phyloP scores from a whole-genome alignment of 2,329 filamentous ascomycete species.

The Colletotrichum brevisporum region DNA sequence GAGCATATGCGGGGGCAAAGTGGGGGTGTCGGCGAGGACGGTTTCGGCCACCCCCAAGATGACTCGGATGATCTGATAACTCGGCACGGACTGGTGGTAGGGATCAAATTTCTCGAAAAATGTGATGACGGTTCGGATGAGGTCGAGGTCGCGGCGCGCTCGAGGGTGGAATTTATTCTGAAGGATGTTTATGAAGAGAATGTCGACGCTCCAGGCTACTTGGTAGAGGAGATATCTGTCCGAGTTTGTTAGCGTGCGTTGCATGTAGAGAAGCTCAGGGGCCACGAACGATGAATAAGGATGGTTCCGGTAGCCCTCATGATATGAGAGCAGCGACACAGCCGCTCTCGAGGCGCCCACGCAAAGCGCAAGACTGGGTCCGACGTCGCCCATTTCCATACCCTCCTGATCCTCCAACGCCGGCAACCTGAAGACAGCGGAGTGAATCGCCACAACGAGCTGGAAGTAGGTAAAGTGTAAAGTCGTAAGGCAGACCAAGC shows the following conservation, averaged over 20 bases:
- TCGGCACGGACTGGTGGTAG: slow-evolving; percentile 12
- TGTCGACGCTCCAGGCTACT: slow-evolving; percentile 35
- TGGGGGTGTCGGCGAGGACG: slow-evolving; percentile 35
- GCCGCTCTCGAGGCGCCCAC: slow-evolving; percentile 33
- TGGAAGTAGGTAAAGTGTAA: slow-evolving; percentile 38
- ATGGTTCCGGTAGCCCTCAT: slow-evolving; percentile 15
- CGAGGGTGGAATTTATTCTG: slow-evolving; percentile 31
- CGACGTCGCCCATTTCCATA: slow-evolving; percentile 21
- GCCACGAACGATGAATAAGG: slow-evolving; percentile 24
- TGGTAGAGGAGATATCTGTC: slow-evolving; percentile 30
- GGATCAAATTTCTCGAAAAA: slow-evolving; percentile 38
- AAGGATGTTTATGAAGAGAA: slow-evolving; percentile 34
- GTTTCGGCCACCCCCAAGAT: slow-evolving; percentile 31
- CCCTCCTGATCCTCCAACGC: slow-evolving; percentile 28
- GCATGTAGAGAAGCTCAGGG: neutral
- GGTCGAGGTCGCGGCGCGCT: slow-evolving; percentile 33
- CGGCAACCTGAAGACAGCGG: slow-evolving; percentile 25
- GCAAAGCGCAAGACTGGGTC: slow-evolving; percentile 20
- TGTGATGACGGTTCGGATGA: slow-evolving; percentile 32
- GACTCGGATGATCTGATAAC: slow-evolving; percentile 30
- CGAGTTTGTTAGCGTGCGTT: neutral
- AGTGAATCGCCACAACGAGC: slow-evolving; percentile 35
- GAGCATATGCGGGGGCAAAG: slow-evolving; percentile 34
- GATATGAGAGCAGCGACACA: slow-evolving; percentile 35
- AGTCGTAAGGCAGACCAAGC: slow-evolving; percentile 27